Evolutionary conservation across 352 stramenopile species (phyloP).

Genomic region (Phytophthora pisi): DNA sequence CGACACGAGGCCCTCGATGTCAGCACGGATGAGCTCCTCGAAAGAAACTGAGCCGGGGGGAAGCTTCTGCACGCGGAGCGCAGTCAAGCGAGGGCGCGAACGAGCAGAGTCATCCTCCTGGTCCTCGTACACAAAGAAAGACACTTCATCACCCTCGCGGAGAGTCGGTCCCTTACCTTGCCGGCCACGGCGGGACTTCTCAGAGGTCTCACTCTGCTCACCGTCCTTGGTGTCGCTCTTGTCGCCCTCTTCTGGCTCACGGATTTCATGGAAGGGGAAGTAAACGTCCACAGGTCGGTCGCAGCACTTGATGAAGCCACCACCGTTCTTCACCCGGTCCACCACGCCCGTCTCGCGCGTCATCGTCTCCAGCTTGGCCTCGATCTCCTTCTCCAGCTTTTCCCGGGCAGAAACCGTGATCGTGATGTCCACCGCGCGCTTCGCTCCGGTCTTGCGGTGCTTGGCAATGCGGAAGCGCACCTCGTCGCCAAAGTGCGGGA

Average conservation of each 20-base stretch:
- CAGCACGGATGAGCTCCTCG: conserved; percentile 57
- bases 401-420: conserved; percentile 62
- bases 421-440: conserved; percentile 69
- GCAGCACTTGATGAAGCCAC: conserved; percentile 77
- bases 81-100: conserved; percentile 52
- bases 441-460: conserved; percentile 66
- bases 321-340: conserved; percentile 59
- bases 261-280: conserved; percentile 75
- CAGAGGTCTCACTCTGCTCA: conserved; percentile 10
- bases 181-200: conserved; percentile 13
- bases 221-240: conserved; percentile 29
- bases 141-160: conserved; percentile 74
- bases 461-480: conserved; percentile 77
- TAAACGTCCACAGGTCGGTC: conserved; percentile 71
- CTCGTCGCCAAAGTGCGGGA: conserved; percentile 71
- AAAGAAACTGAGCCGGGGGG: conserved; percentile 65
- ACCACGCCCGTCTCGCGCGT: conserved; percentile 66
- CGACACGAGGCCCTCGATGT: conserved; percentile 64
- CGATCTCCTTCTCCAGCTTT: conserved; percentile 74
- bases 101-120: conserved; percentile 49
- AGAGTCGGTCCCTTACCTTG: conserved; percentile 34
- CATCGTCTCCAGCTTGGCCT: conserved; percentile 63
- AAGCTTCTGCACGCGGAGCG: conserved; percentile 72
- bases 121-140: conserved; percentile 82
- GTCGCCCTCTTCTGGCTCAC: conserved; percentile 34